Evolutionary conservation across 2,329 filamentous ascomycete species (phyloP), one percentile per base, ranked within the genome.

Genomic region (Fusarium globosum): DNA sequence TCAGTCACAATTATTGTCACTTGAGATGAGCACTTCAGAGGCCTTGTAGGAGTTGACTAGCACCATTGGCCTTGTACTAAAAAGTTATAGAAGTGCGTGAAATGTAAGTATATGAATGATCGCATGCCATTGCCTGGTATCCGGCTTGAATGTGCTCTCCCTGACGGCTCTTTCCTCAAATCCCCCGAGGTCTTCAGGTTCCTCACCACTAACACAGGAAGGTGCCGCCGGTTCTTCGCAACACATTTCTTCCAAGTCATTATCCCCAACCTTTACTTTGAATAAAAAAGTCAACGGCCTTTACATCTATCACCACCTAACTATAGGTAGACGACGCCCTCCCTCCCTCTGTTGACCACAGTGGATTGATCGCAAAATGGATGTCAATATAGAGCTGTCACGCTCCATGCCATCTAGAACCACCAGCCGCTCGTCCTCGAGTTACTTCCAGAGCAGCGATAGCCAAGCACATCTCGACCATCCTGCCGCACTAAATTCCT

Each of bases 361-460:
- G 51, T 30, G 15, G 33, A 48, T 52, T 21, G 21, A 38, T n/a
- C n/a, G 23, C 30, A 43, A 41, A 6, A 42, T 42, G 38, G 18
- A 43, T 33, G 23, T 41, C 23, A 45, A 46, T 30, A 4, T 16
- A 20, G 52, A 60, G 15, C 69, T 73, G 62, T 55, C 69, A 28
- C 63, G 42, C 11, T 62, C 68, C 4, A 58, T 57, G 6, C 52
- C 62, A 8, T 65, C 66, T 9, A 61, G 72, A 48, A 51, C 58
- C 7, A 57, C 64, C 6, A 73, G 68, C 28, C 59, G 39, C n/a
- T 60, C 67, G 16, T 75, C 73, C 0, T 79, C 78, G 1, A 69
- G 55, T 23, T 80, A 80, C 52, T 79, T 80, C 36, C 68, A 68
- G n/a, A 65, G 35, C 28, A 69, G 61, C 41, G 60, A n/a, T 14